Percentiles rank a stretch among this genome's conserved stretches.
phyloP scores from a whole-genome alignment of 164 flowering plant genomes.

The Vitis vinifera region DNA sequence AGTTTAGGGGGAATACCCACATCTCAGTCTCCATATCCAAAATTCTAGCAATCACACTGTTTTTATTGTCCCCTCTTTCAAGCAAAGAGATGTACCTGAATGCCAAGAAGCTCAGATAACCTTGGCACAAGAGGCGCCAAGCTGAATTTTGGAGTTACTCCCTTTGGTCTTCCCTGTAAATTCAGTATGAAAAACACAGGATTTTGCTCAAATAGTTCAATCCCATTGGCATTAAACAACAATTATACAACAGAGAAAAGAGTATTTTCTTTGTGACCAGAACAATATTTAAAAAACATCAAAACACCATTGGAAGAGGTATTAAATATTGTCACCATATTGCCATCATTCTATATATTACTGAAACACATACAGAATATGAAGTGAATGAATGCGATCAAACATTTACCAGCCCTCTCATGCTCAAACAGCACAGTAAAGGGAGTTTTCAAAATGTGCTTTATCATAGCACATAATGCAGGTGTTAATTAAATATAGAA shows the following conservation, averaged over 20 bases:
- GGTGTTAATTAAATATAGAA: no score
- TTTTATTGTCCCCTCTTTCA: not conserved
- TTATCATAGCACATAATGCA: not conserved
- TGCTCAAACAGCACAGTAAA: not conserved
- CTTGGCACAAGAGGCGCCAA: conserved; percentile 79
- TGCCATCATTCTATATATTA: not conserved
- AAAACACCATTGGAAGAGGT: no score
- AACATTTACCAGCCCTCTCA: not conserved
- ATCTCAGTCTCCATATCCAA: conserved; percentile 8
- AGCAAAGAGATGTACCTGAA: conserved; percentile 33
- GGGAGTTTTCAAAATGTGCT: not conserved
- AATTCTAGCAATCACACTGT: not conserved
- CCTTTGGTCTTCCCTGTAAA: conserved; percentile 80
- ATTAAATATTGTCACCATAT: no score
- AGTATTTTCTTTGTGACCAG: not conserved
- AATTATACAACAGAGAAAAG: not conserved
- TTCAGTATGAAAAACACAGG: conserved; percentile 4
- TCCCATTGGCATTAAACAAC: not conserved
- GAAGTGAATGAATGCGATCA: not conserved
- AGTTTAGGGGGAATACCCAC: not conserved
- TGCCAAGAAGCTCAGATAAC: conserved; percentile 75
- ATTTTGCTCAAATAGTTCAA: not conserved
- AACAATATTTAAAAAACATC: not conserved
- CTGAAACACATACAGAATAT: not conserved
- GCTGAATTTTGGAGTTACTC: conserved; percentile 80